These are phyloP conservation scores for Podaxis carcinomalis DNA, from an alignment of 768 basidiomycete genomes.

Conservation along the genomic window DNA sequence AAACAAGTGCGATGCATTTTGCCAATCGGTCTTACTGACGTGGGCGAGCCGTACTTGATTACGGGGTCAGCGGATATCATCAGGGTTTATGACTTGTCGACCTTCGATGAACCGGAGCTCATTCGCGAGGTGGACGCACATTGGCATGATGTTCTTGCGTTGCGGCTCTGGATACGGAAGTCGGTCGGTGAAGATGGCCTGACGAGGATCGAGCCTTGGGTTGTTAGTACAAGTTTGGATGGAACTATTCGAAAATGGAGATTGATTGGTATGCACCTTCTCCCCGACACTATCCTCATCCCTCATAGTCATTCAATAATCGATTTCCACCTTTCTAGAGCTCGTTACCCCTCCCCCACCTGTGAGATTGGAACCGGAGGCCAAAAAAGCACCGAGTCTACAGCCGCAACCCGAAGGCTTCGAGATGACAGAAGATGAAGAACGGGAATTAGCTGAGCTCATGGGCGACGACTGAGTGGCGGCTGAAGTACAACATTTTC, in stretches of 20 bases:
- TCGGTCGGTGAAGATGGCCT: conserved; percentile 38
- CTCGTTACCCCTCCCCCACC: conserved; percentile 31
- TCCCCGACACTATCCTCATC: not conserved
- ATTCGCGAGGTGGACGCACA: conserved; percentile 80
- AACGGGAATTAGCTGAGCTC: conserved; percentile 81
- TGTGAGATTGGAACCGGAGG: conserved; percentile 13
- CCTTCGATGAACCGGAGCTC: conserved; percentile 61
- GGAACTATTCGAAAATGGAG: conserved; percentile 86
- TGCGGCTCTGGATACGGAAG: conserved; percentile 68
- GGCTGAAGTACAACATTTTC: not conserved
- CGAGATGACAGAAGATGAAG: conserved; percentile 82
- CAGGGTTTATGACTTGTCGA: conserved; percentile 74
- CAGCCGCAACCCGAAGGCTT: conserved; percentile 23
- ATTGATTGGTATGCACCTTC: conserved; percentile 47
- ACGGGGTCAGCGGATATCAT: conserved; percentile 85
- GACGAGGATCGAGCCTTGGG: conserved; percentile 68
- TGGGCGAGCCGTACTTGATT: conserved; percentile 71
- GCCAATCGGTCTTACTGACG: conserved; percentile 56
- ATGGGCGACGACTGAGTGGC: conserved; percentile 30
- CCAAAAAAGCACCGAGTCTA: conserved; percentile 3
- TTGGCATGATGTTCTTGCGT: conserved; percentile 81
- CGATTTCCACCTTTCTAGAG: conserved; percentile 23
- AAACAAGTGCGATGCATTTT: conserved; percentile 70
- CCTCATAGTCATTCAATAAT: not conserved
- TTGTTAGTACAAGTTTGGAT: conserved; percentile 82